phyloP scores from a whole-genome alignment of 2,329 filamentous ascomycete species.

The Apiospora aurea region DNA sequence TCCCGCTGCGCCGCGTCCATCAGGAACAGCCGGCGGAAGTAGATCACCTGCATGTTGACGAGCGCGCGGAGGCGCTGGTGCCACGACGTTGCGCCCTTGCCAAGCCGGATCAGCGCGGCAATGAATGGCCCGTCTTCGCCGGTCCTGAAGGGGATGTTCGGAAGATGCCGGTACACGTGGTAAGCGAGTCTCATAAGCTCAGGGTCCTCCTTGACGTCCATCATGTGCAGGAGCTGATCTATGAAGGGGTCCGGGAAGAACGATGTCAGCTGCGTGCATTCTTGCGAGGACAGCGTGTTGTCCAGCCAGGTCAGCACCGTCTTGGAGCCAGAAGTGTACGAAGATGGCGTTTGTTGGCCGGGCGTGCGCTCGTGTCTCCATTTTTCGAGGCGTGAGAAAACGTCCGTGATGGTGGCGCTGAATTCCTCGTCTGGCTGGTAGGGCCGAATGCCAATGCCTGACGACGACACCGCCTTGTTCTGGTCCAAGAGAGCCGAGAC shows the following conservation, averaged over 20 bases:
- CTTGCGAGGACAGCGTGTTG: slow-evolving; percentile 85
- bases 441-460: slow-evolving; percentile 83
- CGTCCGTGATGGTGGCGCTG: slow-evolving; percentile 70
- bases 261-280: slow-evolving; percentile 87
- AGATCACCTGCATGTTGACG: slow-evolving; percentile 98
- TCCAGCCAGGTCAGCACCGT: slow-evolving; percentile 96
- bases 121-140: slow-evolving; percentile 89
- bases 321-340: slow-evolving; percentile 96
- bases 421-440: slow-evolving; percentile 83
- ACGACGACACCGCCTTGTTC: slow-evolving; percentile 79
- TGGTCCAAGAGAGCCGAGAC: slow-evolving; percentile 76
- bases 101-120: slow-evolving; percentile 84
- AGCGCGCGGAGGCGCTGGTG: slow-evolving; percentile 93
- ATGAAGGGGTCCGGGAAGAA: slow-evolving; percentile 94
- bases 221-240: slow-evolving; percentile 96
- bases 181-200: slow-evolving; percentile 95
- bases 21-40: slow-evolving; percentile 94
- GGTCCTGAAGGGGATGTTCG: slow-evolving; percentile 90
- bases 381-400: slow-evolving; percentile 81
- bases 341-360: slow-evolving; percentile 90
- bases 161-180: slow-evolving; percentile 94
- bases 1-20: slow-evolving; percentile 78
- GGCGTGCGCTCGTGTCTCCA: slow-evolving; percentile 87
- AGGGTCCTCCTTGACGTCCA: slow-evolving; percentile 98
- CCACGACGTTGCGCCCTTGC: slow-evolving; percentile 85